Base-by-base conservation (phyloP, 2,329 filamentous ascomycete species). In the Scedosporium minutisporum region DNA sequence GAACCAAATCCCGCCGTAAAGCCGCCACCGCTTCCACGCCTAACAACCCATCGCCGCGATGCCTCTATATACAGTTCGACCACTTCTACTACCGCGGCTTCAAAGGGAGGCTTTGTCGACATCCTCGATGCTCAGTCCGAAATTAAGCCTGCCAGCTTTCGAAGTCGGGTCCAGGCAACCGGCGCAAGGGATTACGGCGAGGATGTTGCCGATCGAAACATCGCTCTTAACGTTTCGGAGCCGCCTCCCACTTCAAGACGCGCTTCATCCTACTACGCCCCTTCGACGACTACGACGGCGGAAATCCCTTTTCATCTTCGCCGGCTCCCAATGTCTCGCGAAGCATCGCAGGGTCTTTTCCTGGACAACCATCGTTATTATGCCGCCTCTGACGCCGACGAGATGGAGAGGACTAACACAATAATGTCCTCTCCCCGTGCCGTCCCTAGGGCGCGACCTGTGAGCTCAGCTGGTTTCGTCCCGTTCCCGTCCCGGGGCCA, bases 181-280 rank as follows among this genome's bases (percentile, higher is more conserved):
- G 83, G 83, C 1, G 73, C 75, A 0, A 76, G 78, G 53, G 79
- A 82, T 59, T 87, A 84, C 66, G 85, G 81, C n/a, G 86, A 88
- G 69, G 85, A 87, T 68, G 83, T 87, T 1, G 85, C 84, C 1
- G 83, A 87, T 65, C 77, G 86, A 41, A 88, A 88, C 65, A 74
- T 84, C 57, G 71, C 70, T 3, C 69, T 74, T 25, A 79, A 75
- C 14, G 44, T 44, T 21, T 10, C 23, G 16, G 23, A 33, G 57
- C 42, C 57, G 25, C 16, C 29, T 2, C 9, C 9, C 46, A 16
- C 53, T 25, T 38, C 25, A 38, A 38, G 27, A 42, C 25, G 23
- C 6, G 25, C 48, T 6, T 61, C 18, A 33, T 57, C 53, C 33
- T 63, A 38, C 18, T 51, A 46, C 23, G 6, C 44, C 29, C 27